Evolutionary conservation across 2,329 filamentous ascomycete genomes (phyloP).

Genomic region (Triangularia setosa): DNA sequence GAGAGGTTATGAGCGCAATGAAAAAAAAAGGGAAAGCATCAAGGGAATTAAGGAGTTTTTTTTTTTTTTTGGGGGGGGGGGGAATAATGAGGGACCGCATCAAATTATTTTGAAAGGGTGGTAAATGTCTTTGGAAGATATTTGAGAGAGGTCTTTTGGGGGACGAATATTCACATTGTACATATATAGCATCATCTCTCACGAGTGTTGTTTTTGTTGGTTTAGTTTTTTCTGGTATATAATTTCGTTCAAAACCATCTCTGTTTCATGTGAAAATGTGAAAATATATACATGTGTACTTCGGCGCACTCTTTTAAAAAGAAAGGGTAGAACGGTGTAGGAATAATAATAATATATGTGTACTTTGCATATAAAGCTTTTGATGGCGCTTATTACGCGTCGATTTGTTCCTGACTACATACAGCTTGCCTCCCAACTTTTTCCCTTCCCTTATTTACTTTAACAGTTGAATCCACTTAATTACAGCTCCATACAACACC

Average conservation of each 20-base stretch:
- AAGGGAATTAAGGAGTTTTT: neutral
- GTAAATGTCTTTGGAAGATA: neutral
- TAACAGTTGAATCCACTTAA: too few relatives aligned
- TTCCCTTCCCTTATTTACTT: too few relatives aligned
- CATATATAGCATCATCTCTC: neutral
- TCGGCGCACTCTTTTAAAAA: too few relatives aligned
- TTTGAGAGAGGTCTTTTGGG: neutral
- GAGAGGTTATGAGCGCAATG: neutral
- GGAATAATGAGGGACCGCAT: neutral
- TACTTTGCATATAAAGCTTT: too few relatives aligned
- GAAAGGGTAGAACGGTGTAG: too few relatives aligned
- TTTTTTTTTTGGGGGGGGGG: neutral
- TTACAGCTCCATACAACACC: too few relatives aligned
- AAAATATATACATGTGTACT: neutral
- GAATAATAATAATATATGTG: too few relatives aligned
- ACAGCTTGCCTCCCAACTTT: too few relatives aligned
- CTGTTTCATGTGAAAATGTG: neutral
- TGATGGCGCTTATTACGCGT: too few relatives aligned
- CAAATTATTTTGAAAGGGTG: neutral
- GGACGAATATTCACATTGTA: neutral
- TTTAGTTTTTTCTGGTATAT: neutral
- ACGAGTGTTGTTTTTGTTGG: neutral
- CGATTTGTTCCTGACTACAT: too few relatives aligned
- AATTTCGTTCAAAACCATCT: neutral
- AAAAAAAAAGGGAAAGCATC: neutral